Conservation (phyloP, 495 filamentous ascomycete species). For the Choiromyces venosus region DNA sequence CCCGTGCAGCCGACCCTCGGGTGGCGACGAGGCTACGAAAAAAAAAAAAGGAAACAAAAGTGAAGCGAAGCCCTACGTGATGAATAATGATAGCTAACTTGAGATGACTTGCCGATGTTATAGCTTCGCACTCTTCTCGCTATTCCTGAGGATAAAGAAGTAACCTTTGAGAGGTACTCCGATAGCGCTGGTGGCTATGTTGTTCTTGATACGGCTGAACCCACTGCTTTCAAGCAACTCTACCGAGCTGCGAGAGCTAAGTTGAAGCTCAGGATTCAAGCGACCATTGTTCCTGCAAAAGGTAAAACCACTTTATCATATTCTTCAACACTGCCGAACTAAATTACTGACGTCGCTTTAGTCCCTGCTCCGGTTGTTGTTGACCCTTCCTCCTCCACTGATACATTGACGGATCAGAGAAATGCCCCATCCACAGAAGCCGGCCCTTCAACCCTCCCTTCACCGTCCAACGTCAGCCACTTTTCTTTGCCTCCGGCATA, state of each 20-base stretch:
- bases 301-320: slow-evolving; percentile 1
- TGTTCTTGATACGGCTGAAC: slow-evolving; percentile 68
- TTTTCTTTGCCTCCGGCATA: slow-evolving; percentile 29
- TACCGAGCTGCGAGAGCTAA: slow-evolving; percentile 97
- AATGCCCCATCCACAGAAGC: neutral
- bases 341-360: neutral
- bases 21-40: neutral
- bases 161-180: slow-evolving; percentile 89
- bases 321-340: neutral
- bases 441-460: neutral
- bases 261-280: slow-evolving; percentile 88
- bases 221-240: slow-evolving; percentile 88
- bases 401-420: neutral
- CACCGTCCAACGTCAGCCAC: slow-evolving; percentile 11
- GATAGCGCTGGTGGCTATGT: slow-evolving; percentile 83
- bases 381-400: neutral
- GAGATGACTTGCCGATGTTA: slow-evolving; percentile 6
- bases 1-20: slow-evolving; percentile 6
- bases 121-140: slow-evolving; percentile 71
- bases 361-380: neutral
- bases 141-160: slow-evolving; percentile 61
- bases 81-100: neutral
- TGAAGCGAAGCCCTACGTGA: neutral
- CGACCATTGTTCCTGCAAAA: slow-evolving; percentile 46
- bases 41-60: neutral